Base-by-base conservation (phyloP, 176 grass and related monocot genomes). In the Musa beccarii region DNA sequence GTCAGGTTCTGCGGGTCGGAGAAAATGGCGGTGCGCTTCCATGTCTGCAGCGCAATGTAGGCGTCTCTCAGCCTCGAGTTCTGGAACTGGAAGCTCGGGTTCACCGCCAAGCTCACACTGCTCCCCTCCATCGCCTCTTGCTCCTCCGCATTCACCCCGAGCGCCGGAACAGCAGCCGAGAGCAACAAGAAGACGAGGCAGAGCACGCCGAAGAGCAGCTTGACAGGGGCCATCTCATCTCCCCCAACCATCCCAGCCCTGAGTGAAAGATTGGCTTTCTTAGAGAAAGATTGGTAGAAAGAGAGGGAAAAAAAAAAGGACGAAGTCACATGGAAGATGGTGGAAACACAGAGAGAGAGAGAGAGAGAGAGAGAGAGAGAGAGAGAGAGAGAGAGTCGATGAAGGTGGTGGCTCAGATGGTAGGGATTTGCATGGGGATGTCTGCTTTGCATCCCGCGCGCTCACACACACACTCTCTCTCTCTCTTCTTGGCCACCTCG, bases 11-110 rank as follows among this genome's bases (percentile, higher is more conserved):
- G 0, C 0, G 93, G 93, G 85, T 96, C 93, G 70, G 93, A 96
- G 85, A 92, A 96, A 56, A 96, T 96, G 83, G 93, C 93, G 1
- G 93, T 92, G 53, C 76, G 93, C 81, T 90, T 90, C 93, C 93
- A 96, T 10, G 85, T 83, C 71, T 96, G 93, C 9, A 96, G 89
- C 8, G 93, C 89, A 10, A 87, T 79, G 81, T 92, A 96, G 49
- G 93, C 83, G 7, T 84, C 81, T 0, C 87, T 79, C 15, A 96
- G 89, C 2, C 79, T 76, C 51, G 83, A 24, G 81, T 88, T 96
- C 0, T 81, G 69, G 81, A 96, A 96, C 1, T 72, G 69, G 50
- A 15, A 68, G 66, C 66, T 43, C 11, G 66, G 66, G 7, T 26
- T 13, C 26, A 68, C 24, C 26, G 66, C 66, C 12, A 68, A 26